Conservation (phyloP, 1,139 yeast genomes). For the Kodamaea fungicola region DNA sequence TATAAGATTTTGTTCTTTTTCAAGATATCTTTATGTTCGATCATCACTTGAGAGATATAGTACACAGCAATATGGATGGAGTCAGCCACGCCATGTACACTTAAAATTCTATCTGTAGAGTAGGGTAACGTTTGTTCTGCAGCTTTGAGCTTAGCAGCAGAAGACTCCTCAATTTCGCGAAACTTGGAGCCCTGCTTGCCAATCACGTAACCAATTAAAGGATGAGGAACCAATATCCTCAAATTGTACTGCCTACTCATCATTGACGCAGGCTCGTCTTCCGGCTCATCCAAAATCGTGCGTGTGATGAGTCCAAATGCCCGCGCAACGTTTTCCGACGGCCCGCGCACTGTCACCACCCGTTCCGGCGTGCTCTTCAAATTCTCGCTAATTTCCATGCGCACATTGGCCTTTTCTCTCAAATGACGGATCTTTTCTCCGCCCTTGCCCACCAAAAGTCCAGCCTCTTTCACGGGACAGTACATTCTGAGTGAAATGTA, state of each 20-base stretch:
- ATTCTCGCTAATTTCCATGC: constrained; percentile 77
- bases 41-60: constrained; percentile 64
- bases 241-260: constrained; percentile 55
- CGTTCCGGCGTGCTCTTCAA: constrained; percentile 73
- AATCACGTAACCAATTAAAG: constrained; percentile 76
- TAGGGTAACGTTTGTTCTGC: constrained; percentile 73
- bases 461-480: constrained; percentile 76
- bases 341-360: constrained; percentile 71
- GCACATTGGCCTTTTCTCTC: constrained; percentile 61
- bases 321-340: constrained; percentile 76
- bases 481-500: constrained; percentile 69
- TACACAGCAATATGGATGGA: constrained; percentile 83
- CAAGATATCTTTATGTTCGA: constrained; percentile 53
- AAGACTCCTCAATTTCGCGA: constrained; percentile 77
- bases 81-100: constrained; percentile 78
- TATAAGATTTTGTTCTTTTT: constrained; percentile 52
- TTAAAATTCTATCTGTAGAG: constrained; percentile 75
- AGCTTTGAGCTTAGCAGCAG: constrained; percentile 78
- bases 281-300: constrained; percentile 64
- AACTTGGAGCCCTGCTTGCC: constrained; percentile 77
- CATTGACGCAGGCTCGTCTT: constrained; percentile 57
- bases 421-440: constrained; percentile 70
- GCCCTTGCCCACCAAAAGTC: constrained; percentile 70
- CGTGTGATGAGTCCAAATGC: constrained; percentile 77
- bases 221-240: constrained; percentile 72